Evolutionary conservation across 140 eudicot species (phyloP), one percentile per base, ranked within the genome.

Genomic region (Oenanthe javanica): DNA sequence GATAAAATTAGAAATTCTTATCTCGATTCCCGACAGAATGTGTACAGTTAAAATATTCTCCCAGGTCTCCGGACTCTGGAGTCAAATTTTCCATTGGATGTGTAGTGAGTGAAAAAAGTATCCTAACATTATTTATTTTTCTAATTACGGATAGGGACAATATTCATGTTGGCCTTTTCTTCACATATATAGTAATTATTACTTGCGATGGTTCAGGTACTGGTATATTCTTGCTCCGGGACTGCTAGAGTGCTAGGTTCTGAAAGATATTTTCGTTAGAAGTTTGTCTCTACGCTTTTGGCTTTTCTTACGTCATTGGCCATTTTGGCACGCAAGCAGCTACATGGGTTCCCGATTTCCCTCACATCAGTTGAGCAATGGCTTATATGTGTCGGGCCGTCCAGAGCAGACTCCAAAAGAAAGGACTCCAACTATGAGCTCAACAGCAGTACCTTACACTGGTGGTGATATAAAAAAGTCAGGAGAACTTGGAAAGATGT

Each of bases 321-420:
- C 16, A 13, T 38, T 55, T 77, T 57, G 72, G 52, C 46, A 57
- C 1, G 43, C 51, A 57, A 77, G 42, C 81, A 77, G 77, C 80
- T 9, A 67, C 54, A 88, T 90, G 95, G 87, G 89, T 88, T 86
- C 90, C 70, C 87, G 95, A 43, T 81, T 88, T 84, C 87, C 89
- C 38, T 90, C 95, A 55, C 95, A 90, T 82, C 87, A 90, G 76
- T 80, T 90, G 40, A 88, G 86, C 90, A 88, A 82, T 85, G 95
- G 95, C n/a, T 82, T 90, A 8, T 90, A 84, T 31, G 95, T 90
- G 61, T 90, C 95, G 1, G 95, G 95, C 25, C 89, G 92, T 59
- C 92, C 95, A 0, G 95, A 90, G 84, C 95, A 88, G 46, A 89
- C 87, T 21, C 91, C 92, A 47, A 90, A 90, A 83, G 95, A 90